Evolutionary conservation across 2,329 filamentous ascomycete genomes (phyloP).

Genomic region (Endothia cerciana): DNA sequence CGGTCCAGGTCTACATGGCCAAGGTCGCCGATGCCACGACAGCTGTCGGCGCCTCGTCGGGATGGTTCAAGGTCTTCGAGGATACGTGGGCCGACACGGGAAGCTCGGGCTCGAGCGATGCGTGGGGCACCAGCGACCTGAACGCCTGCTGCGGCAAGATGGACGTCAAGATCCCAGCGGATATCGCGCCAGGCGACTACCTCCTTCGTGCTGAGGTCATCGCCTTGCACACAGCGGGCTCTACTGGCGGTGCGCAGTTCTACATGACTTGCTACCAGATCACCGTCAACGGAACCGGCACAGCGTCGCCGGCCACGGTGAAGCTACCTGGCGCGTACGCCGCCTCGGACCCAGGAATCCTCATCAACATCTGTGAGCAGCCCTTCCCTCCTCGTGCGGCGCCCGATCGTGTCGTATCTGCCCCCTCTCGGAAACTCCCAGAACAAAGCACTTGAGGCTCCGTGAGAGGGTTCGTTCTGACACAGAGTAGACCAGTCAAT

Average conservation of each 20-base stretch:
- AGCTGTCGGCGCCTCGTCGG: conserved; percentile 44
- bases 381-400: background rate
- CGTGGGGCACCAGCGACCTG: conserved; percentile 50
- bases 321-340: conserved; percentile 50
- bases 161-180: conserved; percentile 41
- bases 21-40: conserved; percentile 51
- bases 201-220: conserved; percentile 54
- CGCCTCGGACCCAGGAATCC: conserved; percentile 49
- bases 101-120: conserved; percentile 46
- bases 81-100: conserved; percentile 45
- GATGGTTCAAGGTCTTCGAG: conserved; percentile 58
- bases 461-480: background rate
- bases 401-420: background rate
- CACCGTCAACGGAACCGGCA: conserved; percentile 37
- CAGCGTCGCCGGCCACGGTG: conserved; percentile 38
- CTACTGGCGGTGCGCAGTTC: conserved; percentile 40
- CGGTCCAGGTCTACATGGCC: conserved; percentile 52
- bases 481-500: conserved; percentile 39
- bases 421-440: background rate
- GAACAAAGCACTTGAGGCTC: background rate
- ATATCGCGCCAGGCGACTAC: conserved; percentile 44
- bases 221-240: conserved; percentile 49
- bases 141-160: conserved; percentile 47
- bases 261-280: conserved; percentile 47
- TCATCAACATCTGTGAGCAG: conserved; percentile 47